Conservation (phyloP, 169 alveolate genomes). For the Plasmodium adleri region DNA sequence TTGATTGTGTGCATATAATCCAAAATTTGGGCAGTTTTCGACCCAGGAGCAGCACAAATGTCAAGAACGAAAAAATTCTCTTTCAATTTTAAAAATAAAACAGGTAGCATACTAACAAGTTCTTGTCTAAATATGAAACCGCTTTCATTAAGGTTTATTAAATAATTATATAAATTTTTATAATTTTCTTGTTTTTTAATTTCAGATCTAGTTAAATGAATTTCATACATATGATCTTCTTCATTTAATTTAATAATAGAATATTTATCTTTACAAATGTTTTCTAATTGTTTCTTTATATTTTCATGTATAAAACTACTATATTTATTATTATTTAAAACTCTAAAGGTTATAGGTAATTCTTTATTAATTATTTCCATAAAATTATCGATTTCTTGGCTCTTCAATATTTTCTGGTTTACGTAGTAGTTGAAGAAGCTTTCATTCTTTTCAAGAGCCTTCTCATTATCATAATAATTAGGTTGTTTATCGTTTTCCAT, state of each 20-base stretch:
- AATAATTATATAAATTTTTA: conserved; percentile 78
- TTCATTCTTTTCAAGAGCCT: conserved; percentile 70
- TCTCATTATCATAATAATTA: no score
- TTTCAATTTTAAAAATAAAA: conserved; percentile 90
- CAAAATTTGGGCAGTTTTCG: conserved; percentile 86
- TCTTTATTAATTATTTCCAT: conserved; percentile 74
- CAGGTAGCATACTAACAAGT: conserved; percentile 98
- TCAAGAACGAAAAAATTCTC: conserved; percentile 93
- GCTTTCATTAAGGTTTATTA: conserved; percentile 90
- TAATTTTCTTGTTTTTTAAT: conserved; percentile 80
- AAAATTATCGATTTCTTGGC: conserved; percentile 78
- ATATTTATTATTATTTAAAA: conserved; percentile 67
- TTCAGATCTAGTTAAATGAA: conserved; percentile 73
- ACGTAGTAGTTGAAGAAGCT: conserved; percentile 79
- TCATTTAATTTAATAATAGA: conserved; percentile 61
- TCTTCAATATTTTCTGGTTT: conserved; percentile 80
- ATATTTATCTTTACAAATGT: conserved; percentile 33
- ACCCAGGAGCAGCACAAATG: conserved; percentile 99
- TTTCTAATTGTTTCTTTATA: conserved; percentile 59
- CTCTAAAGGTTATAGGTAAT: conserved; percentile 83
- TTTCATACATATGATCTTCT: conserved; percentile 73
- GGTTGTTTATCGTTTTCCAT: no score
- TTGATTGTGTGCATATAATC: conserved; percentile 73
- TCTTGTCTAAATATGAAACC: conserved; percentile 97
- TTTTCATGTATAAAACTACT: conserved; percentile 58